A percentile compares a stretch with the other conserved stretches of the same genome.
Evolutionary conservation across 2,329 filamentous ascomycete species (phyloP).

Genomic region (Chrysosporium keratinophilum): DNA sequence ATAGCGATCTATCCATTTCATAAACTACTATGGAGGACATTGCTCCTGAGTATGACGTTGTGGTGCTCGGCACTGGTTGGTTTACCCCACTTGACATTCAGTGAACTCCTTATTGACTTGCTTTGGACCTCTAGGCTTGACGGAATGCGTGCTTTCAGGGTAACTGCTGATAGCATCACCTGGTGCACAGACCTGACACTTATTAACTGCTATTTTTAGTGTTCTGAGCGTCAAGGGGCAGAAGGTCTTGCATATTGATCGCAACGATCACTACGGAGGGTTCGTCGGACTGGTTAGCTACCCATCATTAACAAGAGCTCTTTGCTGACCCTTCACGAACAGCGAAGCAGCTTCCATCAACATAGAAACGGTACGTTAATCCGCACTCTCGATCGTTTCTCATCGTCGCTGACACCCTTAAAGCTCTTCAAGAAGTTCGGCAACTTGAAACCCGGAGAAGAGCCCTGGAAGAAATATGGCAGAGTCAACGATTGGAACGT

Average conservation of each 20-base stretch:
- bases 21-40: slow-evolving; percentile 83
- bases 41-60: slow-evolving; percentile 94
- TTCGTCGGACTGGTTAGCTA: slow-evolving; percentile 40
- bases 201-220: slow-evolving; percentile 39
- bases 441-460: slow-evolving; percentile 64
- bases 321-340: slow-evolving; percentile 18
- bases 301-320: neutral
- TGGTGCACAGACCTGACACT: neutral
- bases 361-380: slow-evolving; percentile 66
- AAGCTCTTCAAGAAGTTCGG: slow-evolving; percentile 96
- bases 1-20: neutral
- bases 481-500: slow-evolving; percentile 98
- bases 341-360: slow-evolving; percentile 95
- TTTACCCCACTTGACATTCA: slow-evolving; percentile 27
- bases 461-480: slow-evolving; percentile 98
- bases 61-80: slow-evolving; percentile 92
- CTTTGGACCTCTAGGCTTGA: slow-evolving; percentile 58
- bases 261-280: slow-evolving; percentile 98
- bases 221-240: slow-evolving; percentile 97
- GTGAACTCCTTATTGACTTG: slow-evolving; percentile 24
- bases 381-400: neutral
- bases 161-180: slow-evolving; percentile 39
- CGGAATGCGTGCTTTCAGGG: slow-evolving; percentile 98
- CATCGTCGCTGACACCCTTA: slow-evolving; percentile 26
- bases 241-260: slow-evolving; percentile 98